Conservation (phyloP, 768 basidiomycete species). For the Vararia minispora region DNA sequence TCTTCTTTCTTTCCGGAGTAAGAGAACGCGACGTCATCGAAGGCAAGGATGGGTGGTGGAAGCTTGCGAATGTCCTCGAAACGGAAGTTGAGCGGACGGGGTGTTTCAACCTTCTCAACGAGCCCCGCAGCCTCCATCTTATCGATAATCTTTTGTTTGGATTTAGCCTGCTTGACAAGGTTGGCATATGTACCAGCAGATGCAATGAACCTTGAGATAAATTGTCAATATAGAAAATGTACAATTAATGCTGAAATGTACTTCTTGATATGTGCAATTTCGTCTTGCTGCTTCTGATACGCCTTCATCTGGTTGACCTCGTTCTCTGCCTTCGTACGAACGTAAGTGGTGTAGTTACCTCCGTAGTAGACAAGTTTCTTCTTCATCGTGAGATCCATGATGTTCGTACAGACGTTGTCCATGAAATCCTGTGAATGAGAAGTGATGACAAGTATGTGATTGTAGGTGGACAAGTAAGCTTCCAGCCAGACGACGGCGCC, state of each 20-base stretch:
- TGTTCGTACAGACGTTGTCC: slow-evolving; percentile 94
- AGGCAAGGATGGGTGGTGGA: slow-evolving; percentile 95
- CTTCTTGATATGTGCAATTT: slow-evolving; percentile 98
- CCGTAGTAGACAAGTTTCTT: slow-evolving; percentile 93
- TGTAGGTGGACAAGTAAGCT: slow-evolving; percentile 95
- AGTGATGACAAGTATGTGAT: slow-evolving; percentile 96
- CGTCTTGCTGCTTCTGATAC: slow-evolving; percentile 96
- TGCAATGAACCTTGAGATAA: slow-evolving; percentile 70
- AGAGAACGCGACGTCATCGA: slow-evolving; percentile 88
- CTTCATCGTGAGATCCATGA: slow-evolving; percentile 90
- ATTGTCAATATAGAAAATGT: slow-evolving; percentile 7
- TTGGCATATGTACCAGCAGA: slow-evolving; percentile 99
- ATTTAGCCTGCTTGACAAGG: slow-evolving; percentile 96
- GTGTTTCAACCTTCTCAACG: slow-evolving; percentile 78
- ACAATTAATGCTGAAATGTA: slow-evolving; percentile 24
- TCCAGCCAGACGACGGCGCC: slow-evolving; percentile 99
- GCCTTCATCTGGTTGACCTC: slow-evolving; percentile 99
- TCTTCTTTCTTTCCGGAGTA: slow-evolving; percentile 88
- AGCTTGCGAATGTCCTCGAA: slow-evolving; percentile 92
- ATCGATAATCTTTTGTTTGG: slow-evolving; percentile 99
- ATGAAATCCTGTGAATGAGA: slow-evolving; percentile 99
- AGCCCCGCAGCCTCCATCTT: slow-evolving; percentile 99
- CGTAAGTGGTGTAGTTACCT: slow-evolving; percentile 96
- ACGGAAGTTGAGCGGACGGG: slow-evolving; percentile 76
- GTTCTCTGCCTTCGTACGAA: slow-evolving; percentile 92